These are phyloP conservation scores for Allium sativum DNA, from an alignment of 106 monocot genomes.

Conservation along the genomic window DNA sequence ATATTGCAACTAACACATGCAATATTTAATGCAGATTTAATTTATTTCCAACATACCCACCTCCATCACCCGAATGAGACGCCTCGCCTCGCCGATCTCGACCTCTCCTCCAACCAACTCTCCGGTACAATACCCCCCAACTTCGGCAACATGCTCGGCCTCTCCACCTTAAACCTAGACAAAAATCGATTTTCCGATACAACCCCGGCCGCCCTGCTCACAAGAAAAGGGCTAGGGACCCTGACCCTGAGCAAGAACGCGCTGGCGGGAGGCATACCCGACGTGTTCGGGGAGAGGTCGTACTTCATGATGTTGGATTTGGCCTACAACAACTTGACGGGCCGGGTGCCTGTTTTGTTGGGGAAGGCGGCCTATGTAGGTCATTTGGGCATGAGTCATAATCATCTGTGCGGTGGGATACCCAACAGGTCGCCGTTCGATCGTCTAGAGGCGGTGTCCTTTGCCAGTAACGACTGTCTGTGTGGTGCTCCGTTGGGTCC, in stretches of 20 bases:
- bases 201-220: constrained; percentile 38
- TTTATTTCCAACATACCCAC: too few species aligned
- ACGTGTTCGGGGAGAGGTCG: constrained; percentile 41
- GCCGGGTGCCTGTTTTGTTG: constrained; percentile 50
- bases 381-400: constrained; percentile 77
- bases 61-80: background rate
- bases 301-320: constrained; percentile 76
- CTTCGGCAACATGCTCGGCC: constrained; percentile 49
- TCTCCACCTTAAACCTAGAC: constrained; percentile 75
- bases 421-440: constrained; percentile 60
- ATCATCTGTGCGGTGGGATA: constrained; percentile 72
- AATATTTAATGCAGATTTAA: too few species aligned
- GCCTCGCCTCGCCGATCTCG: too few species aligned
- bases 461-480: constrained; percentile 63
- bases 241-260: constrained; percentile 74
- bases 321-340: constrained; percentile 40
- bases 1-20: too few species aligned
- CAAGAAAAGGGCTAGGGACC: constrained; percentile 50
- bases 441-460: constrained; percentile 57
- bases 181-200: constrained; percentile 42
- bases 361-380: constrained; percentile 48
- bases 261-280: constrained; percentile 51
- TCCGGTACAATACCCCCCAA: background rate
- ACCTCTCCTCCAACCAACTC: too few species aligned
- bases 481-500: constrained; percentile 57